Percentiles rank a stretch among this genome's conserved stretches.
Evolutionary conservation across 768 basidiomycete species (phyloP).

Genomic region (Pleurotus giganteus): DNA sequence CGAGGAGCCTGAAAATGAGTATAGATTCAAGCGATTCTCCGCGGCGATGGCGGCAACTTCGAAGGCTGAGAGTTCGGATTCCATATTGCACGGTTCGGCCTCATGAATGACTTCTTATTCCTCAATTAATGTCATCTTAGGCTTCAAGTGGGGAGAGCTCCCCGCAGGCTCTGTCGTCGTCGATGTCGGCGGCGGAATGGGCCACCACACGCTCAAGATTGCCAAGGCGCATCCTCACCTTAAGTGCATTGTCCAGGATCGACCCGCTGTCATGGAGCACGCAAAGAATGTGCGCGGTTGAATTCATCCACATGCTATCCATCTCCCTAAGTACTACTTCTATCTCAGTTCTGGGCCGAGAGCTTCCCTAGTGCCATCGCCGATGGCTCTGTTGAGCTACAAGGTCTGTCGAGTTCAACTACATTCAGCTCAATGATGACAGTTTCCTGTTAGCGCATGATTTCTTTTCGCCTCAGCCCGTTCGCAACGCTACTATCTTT

Average conservation of each 20-base stretch:
- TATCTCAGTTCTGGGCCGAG: constrained; percentile 23
- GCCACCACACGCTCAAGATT: constrained; percentile 27
- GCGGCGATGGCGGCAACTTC: constrained; percentile 22
- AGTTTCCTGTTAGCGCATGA: constrained; percentile 19
- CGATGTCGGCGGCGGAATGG: constrained; percentile 36
- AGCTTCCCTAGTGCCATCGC: constrained; percentile 22
- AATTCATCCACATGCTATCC: background rate
- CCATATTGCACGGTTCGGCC: constrained; percentile 19
- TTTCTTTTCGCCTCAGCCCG: constrained; percentile 29
- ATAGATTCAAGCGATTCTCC: constrained; percentile 23
- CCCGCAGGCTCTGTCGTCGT: constrained; percentile 21
- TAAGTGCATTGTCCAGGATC: constrained; percentile 35
- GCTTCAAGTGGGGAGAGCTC: constrained; percentile 17
- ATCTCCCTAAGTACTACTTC: background rate
- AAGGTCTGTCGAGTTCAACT: constrained; percentile 16
- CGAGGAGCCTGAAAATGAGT: constrained; percentile 28
- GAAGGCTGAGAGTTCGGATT: constrained; percentile 17
- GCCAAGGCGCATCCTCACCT: constrained; percentile 22
- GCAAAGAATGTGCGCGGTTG: constrained; percentile 20
- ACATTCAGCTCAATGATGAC: background rate
- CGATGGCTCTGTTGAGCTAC: constrained; percentile 23
- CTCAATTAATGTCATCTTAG: constrained; percentile 9
- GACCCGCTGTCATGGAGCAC: constrained; percentile 21
- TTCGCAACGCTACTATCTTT: constrained; percentile 24
- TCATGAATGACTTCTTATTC: background rate